Evolutionary conservation across 768 basidiomycete genomes (phyloP).

Genomic region (Rhodosporidiobolus odoratus): DNA sequence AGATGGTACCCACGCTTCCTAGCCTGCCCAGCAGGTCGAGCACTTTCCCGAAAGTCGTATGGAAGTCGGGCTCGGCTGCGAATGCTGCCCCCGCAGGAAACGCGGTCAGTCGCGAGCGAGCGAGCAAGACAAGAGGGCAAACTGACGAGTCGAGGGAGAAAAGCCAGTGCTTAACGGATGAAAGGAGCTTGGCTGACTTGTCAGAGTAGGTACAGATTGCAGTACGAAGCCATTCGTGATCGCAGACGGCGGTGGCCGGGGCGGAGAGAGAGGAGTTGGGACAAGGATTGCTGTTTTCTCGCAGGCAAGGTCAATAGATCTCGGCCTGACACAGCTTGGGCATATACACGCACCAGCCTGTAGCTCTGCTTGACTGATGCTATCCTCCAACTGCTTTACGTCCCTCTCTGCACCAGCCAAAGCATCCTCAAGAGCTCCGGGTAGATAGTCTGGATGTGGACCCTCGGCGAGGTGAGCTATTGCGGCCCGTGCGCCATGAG

Average conservation of each 20-base stretch:
- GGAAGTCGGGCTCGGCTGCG: not conserved
- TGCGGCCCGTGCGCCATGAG: too few relatives aligned
- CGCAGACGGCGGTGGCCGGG: not conserved
- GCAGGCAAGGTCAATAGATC: too few relatives aligned
- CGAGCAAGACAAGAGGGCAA: not conserved
- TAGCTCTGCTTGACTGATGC: too few relatives aligned
- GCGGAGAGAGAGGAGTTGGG: slow-evolving; percentile 3
- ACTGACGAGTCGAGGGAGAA: not conserved
- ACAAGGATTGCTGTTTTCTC: slow-evolving; percentile 40
- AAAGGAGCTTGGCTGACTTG: not conserved
- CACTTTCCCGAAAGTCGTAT: not conserved
- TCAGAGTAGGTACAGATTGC: not conserved
- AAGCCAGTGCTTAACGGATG: not conserved
- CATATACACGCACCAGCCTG: too few relatives aligned
- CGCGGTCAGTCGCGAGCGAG: too few relatives aligned
- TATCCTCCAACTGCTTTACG: too few relatives aligned
- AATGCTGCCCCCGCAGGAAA: not conserved
- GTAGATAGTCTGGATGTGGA: too few relatives aligned
- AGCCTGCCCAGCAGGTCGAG: not conserved
- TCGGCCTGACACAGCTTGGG: too few relatives aligned
- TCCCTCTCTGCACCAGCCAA: too few relatives aligned
- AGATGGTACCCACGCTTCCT: not conserved
- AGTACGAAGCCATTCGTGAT: not conserved
- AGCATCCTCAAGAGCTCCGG: too few relatives aligned
- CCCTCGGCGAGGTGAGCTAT: too few relatives aligned